These are phyloP conservation scores for Cercospora zeae-maydis DNA, from an alignment of 2,329 filamentous ascomycete species.

Conservation along the genomic window DNA sequence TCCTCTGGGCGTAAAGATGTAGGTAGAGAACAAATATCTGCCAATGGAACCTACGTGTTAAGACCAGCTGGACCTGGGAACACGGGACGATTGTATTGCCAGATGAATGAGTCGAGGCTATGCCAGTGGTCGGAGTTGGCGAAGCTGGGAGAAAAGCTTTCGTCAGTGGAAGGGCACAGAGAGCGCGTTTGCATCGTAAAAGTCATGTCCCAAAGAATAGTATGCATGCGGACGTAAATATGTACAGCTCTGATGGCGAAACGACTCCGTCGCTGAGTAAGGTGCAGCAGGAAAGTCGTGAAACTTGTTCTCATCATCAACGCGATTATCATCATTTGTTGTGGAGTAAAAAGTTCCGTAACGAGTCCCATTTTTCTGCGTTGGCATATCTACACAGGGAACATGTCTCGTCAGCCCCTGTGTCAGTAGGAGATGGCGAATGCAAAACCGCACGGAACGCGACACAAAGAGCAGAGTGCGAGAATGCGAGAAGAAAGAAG, in stretches of 20 bases:
- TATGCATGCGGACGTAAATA: background rate
- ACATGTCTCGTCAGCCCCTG: slow-evolving; percentile 32
- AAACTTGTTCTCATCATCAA: background rate
- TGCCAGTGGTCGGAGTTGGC: slow-evolving; percentile 30
- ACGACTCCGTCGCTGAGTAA: background rate
- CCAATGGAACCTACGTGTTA: background rate
- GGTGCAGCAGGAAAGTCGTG: background rate
- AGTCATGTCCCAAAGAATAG: background rate
- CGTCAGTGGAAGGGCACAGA: slow-evolving; percentile 13
- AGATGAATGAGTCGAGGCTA: slow-evolving; percentile 26
- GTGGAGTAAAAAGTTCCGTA: slow-evolving; percentile 80
- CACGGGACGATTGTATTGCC: slow-evolving; percentile 23
- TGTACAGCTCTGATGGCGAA: background rate
- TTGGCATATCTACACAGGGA: slow-evolving; percentile 60
- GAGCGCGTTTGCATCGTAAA: background rate
- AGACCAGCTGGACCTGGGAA: slow-evolving; percentile 21
- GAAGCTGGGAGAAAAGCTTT: slow-evolving; percentile 23
- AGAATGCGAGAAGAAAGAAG: background rate
- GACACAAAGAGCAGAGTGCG: background rate
- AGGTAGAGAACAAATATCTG: background rate
- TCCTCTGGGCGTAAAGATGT: background rate
- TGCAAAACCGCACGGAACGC: slow-evolving; percentile 9
- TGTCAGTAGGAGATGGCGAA: slow-evolving; percentile 23
- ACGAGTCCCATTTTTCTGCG: slow-evolving; percentile 82
- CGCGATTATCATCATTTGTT: slow-evolving; percentile 52